Percentiles rank a stretch among this genome's conserved stretches.
Conservation (phyloP, 306 rosid species). For the Trichosanthes cucumerina region DNA sequence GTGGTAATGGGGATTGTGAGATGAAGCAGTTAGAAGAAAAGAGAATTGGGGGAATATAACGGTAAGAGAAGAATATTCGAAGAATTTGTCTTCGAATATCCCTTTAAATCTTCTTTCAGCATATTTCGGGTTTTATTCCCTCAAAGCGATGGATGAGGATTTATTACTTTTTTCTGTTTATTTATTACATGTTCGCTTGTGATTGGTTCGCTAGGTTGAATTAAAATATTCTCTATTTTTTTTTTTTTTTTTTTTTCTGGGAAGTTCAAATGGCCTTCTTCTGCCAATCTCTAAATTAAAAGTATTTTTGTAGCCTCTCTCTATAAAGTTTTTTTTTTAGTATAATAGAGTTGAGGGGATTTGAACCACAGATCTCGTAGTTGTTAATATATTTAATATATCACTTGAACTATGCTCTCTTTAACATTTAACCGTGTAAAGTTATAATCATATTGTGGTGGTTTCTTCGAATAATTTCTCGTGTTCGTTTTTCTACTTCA, state of each 20-base stretch:
- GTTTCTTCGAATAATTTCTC: too few relatives aligned
- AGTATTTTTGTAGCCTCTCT: too few relatives aligned
- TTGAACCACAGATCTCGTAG: too few relatives aligned
- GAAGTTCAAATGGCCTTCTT: too few relatives aligned
- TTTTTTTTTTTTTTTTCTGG: background rate
- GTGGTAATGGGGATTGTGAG: background rate
- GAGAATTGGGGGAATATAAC: background rate
- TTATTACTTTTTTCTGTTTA: background rate
- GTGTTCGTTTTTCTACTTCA: too few relatives aligned
- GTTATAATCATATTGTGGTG: too few relatives aligned
- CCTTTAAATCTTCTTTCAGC: background rate
- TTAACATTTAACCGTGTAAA: too few relatives aligned
- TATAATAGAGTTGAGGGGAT: too few relatives aligned
- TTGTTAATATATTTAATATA: too few relatives aligned
- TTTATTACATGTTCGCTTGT: background rate
- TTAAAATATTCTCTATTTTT: background rate
- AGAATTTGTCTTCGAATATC: constrained; percentile 4
- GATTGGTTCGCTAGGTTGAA: background rate
- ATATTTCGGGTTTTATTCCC: constrained; percentile 1
- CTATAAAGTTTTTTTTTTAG: too few relatives aligned
- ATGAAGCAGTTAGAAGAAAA: background rate
- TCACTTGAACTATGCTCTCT: too few relatives aligned
- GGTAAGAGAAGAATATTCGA: constrained; percentile 9
- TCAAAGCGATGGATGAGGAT: background rate
- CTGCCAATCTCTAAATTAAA: too few relatives aligned